Evolutionary conservation across 495 filamentous ascomycete species (phyloP).

Genomic region (Penicillium bialowiezense): DNA sequence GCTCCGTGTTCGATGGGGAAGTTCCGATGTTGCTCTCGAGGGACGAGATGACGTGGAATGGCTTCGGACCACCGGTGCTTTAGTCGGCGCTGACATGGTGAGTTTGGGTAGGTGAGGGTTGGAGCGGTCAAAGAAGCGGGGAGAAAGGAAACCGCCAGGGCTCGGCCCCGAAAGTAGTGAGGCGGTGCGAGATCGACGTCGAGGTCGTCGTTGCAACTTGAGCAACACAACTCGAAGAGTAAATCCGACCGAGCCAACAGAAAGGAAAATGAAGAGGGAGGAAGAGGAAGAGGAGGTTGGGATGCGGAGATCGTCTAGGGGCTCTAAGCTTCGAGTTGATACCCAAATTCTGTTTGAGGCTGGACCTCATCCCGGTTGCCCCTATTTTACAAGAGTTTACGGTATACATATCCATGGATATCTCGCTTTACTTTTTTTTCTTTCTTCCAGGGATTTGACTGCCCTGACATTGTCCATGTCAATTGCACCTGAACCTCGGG

Average conservation of each 20-base stretch:
- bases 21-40: conserved; percentile 44
- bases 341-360: conserved; percentile 12
- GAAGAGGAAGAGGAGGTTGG: conserved; percentile 9
- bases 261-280: too few species aligned
- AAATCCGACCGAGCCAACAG: too few species aligned
- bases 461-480: conserved; percentile 7
- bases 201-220: too few species aligned
- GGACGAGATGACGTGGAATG: conserved; percentile 55
- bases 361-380: conserved; percentile 4
- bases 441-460: conserved; percentile 1
- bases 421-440: too few species aligned
- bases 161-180: conserved; percentile 3
- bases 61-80: conserved; percentile 49
- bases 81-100: conserved; percentile 50
- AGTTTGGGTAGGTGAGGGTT: conserved; percentile 6
- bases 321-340: conserved; percentile 11
- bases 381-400: too few species aligned
- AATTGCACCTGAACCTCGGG: too few species aligned
- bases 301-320: conserved; percentile 11
- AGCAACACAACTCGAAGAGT: too few species aligned
- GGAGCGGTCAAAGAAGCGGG: conserved; percentile 25
- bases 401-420: too few species aligned
- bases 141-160: conserved; percentile 17
- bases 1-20: conserved; percentile 57
- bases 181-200: conserved; percentile 1